Evolutionary conservation across 768 basidiomycete species (phyloP), one percentile per base, ranked within the genome.

Genomic region (Sutorius australiensis): DNA sequence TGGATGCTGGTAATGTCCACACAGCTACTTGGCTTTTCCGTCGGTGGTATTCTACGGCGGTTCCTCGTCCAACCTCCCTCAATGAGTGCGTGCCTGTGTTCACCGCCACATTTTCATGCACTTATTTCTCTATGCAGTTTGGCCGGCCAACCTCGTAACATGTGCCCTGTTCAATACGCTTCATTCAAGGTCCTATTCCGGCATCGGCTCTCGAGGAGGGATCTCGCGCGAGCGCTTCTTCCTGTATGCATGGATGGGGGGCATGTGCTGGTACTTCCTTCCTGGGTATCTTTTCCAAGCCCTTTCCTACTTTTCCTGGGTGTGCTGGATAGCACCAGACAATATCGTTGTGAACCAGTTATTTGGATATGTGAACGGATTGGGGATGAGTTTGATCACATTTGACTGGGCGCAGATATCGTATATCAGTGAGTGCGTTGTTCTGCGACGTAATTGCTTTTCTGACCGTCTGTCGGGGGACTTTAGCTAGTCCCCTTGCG

Each of bases 321-420:
- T 79, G 3, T 77, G 76, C 61, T 82, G 81, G 89, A 89, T 92
- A 47, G 83, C 73, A 1, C 90, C 89, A 0, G 57, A 85, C 44
- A 86, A 89, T 58, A 58, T 85, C 46, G 73, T 68, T 44, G 78
- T 92, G 62, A 92, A 90, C 67, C 82, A 87, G 61, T 69, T 91
- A 62, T 91, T 92, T 57, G 89, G 89, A 32, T 82, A 82, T 53
- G 58, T 62, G 33, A 57, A 46, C 19, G 75, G 76, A 13, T 64
- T 85, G 62, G 83, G 84, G 27, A 88, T 90, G 85, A 83, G 84
- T 57, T 63, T 89, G 55, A 67, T 90, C 61, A 88, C 87, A 31
- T 89, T 92, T 65, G 89, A 92, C 59, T 92, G 89, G 90, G 74
- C 83, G 3, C 84, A 88, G 66, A 81, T 86, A 54, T 54, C 69